Conservation (phyloP, 768 basidiomycete genomes). For the Lyophyllum shimeji region DNA sequence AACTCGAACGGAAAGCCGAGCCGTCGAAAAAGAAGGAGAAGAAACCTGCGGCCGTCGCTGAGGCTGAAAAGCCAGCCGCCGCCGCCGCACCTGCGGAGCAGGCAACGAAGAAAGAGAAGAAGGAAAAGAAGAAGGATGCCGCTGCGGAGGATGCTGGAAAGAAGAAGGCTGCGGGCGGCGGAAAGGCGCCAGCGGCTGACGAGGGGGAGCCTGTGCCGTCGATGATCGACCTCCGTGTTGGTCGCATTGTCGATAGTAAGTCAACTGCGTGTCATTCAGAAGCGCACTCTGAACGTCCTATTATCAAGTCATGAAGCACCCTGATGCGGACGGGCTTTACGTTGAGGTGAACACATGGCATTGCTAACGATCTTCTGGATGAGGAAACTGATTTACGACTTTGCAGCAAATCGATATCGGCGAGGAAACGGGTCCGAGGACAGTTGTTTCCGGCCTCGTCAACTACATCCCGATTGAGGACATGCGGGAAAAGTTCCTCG, state of each 20-base stretch:
- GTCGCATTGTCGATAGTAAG: conserved; percentile 88
- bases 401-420: conserved; percentile 91
- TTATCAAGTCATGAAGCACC: conserved; percentile 85
- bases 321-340: conserved; percentile 97
- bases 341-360: conserved; percentile 62
- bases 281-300: neutral
- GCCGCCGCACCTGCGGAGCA: conserved; percentile 31
- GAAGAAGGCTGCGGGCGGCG: conserved; percentile 31
- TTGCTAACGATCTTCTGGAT: neutral
- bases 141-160: conserved; percentile 34
- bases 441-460: conserved; percentile 95
- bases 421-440: conserved; percentile 91
- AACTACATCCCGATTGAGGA: conserved; percentile 95
- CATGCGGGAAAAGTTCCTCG: conserved; percentile 81
- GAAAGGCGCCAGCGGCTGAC: conserved; percentile 54
- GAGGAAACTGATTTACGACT: conserved; percentile 10
- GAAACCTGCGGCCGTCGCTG: conserved; percentile 30
- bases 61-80: conserved; percentile 27
- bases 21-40: conserved; percentile 80
- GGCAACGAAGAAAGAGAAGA: conserved; percentile 54
- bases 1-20: conserved; percentile 68
- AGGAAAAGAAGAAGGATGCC: conserved; percentile 55
- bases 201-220: conserved; percentile 85
- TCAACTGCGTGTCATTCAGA: conserved; percentile 1
- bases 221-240: conserved; percentile 96